phyloP scores from a whole-genome alignment of 768 basidiomycete genomes.

The Mrakia blollopis region DNA sequence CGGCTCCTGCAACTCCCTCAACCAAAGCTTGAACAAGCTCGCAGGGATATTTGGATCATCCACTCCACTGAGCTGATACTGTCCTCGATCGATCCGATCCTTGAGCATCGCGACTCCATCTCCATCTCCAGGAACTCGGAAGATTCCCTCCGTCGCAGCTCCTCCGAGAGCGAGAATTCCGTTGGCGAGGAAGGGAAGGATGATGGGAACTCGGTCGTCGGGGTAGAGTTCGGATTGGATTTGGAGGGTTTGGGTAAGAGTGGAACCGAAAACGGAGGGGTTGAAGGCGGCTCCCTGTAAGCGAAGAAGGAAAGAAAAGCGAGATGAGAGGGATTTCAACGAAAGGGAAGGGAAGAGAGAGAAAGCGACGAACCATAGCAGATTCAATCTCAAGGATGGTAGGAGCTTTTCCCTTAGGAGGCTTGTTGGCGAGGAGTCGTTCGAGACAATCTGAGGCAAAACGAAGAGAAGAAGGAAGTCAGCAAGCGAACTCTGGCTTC shows the following conservation, averaged over 20 bases:
- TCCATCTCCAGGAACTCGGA: constrained; percentile 83
- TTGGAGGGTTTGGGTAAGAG: constrained; percentile 73
- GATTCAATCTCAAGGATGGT: constrained; percentile 82
- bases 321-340: constrained; percentile 29
- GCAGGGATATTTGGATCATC: constrained; percentile 88
- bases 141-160: constrained; percentile 79
- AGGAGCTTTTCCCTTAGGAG: constrained; percentile 62
- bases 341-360: not conserved
- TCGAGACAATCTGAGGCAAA: constrained; percentile 15
- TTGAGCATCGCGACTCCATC: constrained; percentile 85
- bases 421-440: constrained; percentile 16
- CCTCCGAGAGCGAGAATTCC: constrained; percentile 86
- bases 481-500: not conserved
- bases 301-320: not conserved
- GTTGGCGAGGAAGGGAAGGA: constrained; percentile 87
- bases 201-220: constrained; percentile 76
- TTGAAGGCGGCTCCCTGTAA: constrained; percentile 83
- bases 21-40: constrained; percentile 86
- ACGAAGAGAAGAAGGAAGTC: not conserved
- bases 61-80: constrained; percentile 51
- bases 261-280: constrained; percentile 88
- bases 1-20: constrained; percentile 87
- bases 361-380: constrained; percentile 58
- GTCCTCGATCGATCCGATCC: constrained; percentile 73
- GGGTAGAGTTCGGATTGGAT: constrained; percentile 84